Base-by-base conservation (phyloP, 2,329 filamentous ascomycete genomes). In the Parastagonospora nodorum region DNA sequence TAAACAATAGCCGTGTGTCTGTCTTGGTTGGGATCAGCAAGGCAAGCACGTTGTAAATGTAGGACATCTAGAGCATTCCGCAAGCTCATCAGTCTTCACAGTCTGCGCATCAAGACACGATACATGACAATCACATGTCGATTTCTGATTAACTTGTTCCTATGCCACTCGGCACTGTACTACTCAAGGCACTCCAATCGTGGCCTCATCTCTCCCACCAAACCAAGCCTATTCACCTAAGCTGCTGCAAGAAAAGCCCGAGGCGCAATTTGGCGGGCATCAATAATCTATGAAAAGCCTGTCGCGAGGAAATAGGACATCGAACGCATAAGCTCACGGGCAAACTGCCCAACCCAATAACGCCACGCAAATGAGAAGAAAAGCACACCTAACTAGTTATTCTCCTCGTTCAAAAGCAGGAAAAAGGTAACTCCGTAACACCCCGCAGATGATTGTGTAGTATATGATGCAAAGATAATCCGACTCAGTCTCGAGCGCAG, bases 401-500 rank as follows among this genome's bases (percentile, higher is more conserved):
- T 28, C 14, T 14, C 31, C 42, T 45, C 42, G 31, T 38, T 37
- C 19, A 24, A 38, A 48, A 39, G 6, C 28, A 40, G 38, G 30
- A 50, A 46, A 45, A 49, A 51, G 12, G 42, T 48, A 55, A 57
- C 50, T 48, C 55, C 55, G 35, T 42, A 48, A 59, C 53, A 49
- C 53, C 55, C 58, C 48, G 51, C 55, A 59, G 41, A 61, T 61
- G 58, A 53, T 52, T 51, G 49, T 51, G 48, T 55, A 51, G 31
- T 42, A 32, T 38, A 37, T 45, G 32, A 51, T 42, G 37, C 38
- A 51, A 32, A 24, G 36, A 39, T 39, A 24, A 45, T 30, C 9
- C 24, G 28, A 40, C 41, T 33, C 43, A 39, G 42, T 47, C 38
- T 42, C 16, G 29, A 38, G 39, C 33, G 12, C 32, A 32, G 16